A percentile compares a stretch with the other conserved stretches of the same genome.
phyloP scores from a whole-genome alignment of 2,329 filamentous ascomycete species.

The Colletotrichum orbiculare region DNA sequence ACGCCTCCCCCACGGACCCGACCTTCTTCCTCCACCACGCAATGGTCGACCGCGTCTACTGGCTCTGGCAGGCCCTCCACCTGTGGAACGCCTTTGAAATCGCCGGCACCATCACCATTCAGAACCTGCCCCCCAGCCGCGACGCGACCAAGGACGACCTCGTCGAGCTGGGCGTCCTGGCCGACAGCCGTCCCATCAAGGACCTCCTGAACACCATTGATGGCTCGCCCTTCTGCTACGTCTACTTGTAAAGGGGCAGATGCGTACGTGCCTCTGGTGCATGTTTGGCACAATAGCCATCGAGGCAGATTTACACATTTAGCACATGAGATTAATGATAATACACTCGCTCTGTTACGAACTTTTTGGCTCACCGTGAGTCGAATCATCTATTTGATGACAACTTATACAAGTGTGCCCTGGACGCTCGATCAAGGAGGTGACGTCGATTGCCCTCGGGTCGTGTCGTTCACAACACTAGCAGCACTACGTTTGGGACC shows the following conservation, averaged over 20 bases:
- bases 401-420: no score
- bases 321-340: no score
- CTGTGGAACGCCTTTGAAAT: constrained; percentile 32
- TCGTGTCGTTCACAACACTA: no score
- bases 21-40: constrained; percentile 42
- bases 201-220: constrained; percentile 46
- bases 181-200: constrained; percentile 42
- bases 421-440: no score
- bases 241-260: constrained; percentile 39
- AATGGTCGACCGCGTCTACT: constrained; percentile 42
- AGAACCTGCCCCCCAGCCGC: constrained; percentile 39
- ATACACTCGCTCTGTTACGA: no score
- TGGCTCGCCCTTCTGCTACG: constrained; percentile 48
- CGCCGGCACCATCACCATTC: constrained; percentile 39
- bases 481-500: no score
- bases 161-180: constrained; percentile 43
- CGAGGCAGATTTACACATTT: no score
- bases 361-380: no score
- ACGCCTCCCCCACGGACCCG: constrained; percentile 41
- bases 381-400: no score
- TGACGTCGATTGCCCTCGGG: no score
- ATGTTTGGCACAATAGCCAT: no score
- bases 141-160: constrained; percentile 41
- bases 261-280: no score
- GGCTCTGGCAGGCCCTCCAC: constrained; percentile 43